Base-by-base conservation (phyloP, 768 basidiomycete genomes). In the Mycena latifolia region DNA sequence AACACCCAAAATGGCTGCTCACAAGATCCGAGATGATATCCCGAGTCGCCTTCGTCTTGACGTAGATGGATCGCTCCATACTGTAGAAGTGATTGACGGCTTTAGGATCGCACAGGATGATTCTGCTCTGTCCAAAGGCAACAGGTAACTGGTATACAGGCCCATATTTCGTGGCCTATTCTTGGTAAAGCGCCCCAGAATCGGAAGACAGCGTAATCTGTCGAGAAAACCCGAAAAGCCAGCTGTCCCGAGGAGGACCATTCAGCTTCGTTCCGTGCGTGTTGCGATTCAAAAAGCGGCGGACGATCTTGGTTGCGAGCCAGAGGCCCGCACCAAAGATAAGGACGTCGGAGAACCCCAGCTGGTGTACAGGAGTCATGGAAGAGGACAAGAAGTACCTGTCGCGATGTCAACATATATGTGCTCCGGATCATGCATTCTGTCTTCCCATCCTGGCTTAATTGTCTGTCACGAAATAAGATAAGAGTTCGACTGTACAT, bases 151-250 rank as follows among this genome's bases (percentile, higher is more conserved):
- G 33, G 64, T 63, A 79, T 9, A 76, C 77, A 33, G 76, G 35
- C 45, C 79, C 79, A 47, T 77, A 79, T 55, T 75, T 53, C 50
- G 66, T 68, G 17, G 70, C 72, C 79, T 78, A 79, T 8, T 73
- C 61, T 58, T 78, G 75, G 67, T 63, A 76, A 11, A 77, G 22
- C 0, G 54, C 14, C 7, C 69, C 71, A 20, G 64, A 22, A 43
- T 75, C 71, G 5, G 58, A 28, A 2, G 67, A 39, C 39, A 69
- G 55, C 18, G 58, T 25, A 7, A 75, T 1, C 22, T n/a, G 31
- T 22, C 65, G 55, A 33, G 25, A 51, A 6, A 76, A 55, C 15
- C 78, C 78, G 39, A 76, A 74, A 29, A 78, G 29, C 57, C 70
- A 71, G 61, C 76, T 78, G 6, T 63, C 61, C 22, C 65, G 66